Base-by-base conservation (phyloP, 768 basidiomycete species). In the Hydnomerulius pinastri region DNA sequence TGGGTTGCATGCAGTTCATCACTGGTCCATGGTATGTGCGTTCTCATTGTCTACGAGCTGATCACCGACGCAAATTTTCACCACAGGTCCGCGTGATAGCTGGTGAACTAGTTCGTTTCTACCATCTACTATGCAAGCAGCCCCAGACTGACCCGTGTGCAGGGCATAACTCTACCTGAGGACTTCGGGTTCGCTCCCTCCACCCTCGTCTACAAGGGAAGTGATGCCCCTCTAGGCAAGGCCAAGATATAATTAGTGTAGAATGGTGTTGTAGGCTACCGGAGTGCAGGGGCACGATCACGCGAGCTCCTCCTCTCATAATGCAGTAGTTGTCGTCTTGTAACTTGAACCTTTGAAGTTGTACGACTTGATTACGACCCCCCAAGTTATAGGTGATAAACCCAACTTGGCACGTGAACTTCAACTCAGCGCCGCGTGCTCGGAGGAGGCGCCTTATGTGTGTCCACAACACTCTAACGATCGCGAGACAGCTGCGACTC, bases 181-280 rank as follows among this genome's bases (percentile, higher is more conserved):
- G 85, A 90, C 48, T 92, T 93, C 62, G 91, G 91, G 6, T 87
- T 90, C 62, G 91, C 91, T 5, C 91, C 91, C 0, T 92, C 91
- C 7, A 92, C 91, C 8, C 67, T 92, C 18, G 81, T 90, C 21
- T 79, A 87, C 68, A 83, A 84, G 71, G 86, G 86, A 71, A 76
- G 79, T 48, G 79, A 83, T 27, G 80, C 76, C 2, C 77, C 82
- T 27, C 69, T 87, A 17, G 85, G 84, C 41, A 87, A 79, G 58
- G 78, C 85, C 6, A 88, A 83, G 57, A 76, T 86, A 49, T 87
- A 71, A 65, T 48, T 25, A 18, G n/a, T 24, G 17, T 17, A 2
- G 6, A 45, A 12, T 45, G 23, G 17, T 32, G 11, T 23, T 30
- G 45, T 55, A 24, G 40, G 44, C 29, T 41, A 30, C 48, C 37